These are phyloP conservation scores for Solanum gandarillasii DNA, from an alignment of 257 asterid genomes.

Conservation along the genomic window DNA sequence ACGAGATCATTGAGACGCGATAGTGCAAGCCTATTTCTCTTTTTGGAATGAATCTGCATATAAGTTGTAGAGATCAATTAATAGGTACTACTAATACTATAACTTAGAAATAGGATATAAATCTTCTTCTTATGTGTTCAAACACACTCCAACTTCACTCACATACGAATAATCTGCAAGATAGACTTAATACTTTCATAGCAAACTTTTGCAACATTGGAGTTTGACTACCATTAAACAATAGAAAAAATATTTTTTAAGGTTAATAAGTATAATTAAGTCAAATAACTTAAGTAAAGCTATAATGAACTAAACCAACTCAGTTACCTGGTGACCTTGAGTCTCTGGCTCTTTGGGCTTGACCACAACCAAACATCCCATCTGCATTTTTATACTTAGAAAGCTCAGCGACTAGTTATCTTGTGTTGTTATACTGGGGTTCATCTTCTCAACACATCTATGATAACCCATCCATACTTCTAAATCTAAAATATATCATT, in stretches of 20 bases:
- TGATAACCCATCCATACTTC: background rate
- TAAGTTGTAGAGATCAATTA: background rate
- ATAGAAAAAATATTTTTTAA: background rate
- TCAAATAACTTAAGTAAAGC: background rate
- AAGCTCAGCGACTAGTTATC: background rate
- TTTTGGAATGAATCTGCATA: background rate
- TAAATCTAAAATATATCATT: background rate
- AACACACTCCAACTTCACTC: background rate
- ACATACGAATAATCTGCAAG: background rate
- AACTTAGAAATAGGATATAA: background rate
- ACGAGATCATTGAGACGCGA: accelerated
- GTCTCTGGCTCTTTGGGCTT: background rate
- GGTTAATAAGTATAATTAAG: background rate
- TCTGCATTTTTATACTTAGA: background rate
- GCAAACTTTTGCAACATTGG: background rate
- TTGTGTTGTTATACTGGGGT: background rate
- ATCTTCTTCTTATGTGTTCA: background rate
- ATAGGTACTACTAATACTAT: background rate
- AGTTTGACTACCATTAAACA: background rate
- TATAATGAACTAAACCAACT: background rate
- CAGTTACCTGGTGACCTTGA: background rate
- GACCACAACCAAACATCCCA: background rate
- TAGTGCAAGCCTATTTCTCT: background rate
- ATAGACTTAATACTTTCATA: background rate
- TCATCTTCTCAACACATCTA: background rate